Percentiles rank a stretch among this genome's conserved stretches.
These are phyloP conservation scores for Phialocephala subalpina DNA, from an alignment of 2,329 filamentous ascomycete genomes.

Conservation along the genomic window DNA sequence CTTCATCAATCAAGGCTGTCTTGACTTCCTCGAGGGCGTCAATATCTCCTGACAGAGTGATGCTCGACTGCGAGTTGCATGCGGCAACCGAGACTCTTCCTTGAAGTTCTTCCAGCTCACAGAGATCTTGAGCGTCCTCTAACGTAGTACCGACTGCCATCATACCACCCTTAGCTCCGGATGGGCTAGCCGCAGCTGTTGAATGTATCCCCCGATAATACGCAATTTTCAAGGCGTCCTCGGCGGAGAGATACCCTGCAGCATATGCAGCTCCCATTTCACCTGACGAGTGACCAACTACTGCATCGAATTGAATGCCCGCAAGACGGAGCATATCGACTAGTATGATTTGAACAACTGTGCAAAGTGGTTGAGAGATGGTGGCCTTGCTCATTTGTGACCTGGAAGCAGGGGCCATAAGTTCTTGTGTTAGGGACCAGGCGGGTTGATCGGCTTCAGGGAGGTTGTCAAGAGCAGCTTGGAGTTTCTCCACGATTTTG, in stretches of 20 bases:
- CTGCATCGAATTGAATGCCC: conserved; percentile 47
- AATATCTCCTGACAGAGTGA: conserved; percentile 39
- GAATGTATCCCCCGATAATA: conserved; percentile 46
- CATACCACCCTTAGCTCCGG: conserved; percentile 31
- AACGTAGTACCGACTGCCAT: conserved; percentile 32
- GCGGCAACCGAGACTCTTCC: conserved; percentile 41
- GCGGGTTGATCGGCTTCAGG: conserved; percentile 23
- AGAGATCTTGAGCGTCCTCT: conserved; percentile 33
- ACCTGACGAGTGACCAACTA: conserved; percentile 55
- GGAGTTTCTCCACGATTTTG: conserved; percentile 22
- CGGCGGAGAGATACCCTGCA: conserved; percentile 41
- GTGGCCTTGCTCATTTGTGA: conserved; percentile 36
- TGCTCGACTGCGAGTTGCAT: conserved; percentile 32
- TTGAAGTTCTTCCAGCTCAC: not conserved
- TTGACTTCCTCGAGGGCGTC: conserved; percentile 25
- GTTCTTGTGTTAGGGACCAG: conserved; percentile 32
- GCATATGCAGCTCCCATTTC: conserved; percentile 52
- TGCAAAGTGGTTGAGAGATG: conserved; percentile 51
- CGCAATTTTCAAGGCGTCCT: conserved; percentile 50
- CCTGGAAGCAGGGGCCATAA: conserved; percentile 30
- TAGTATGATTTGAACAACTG: conserved; percentile 55
- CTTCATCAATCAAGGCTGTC: conserved; percentile 26
- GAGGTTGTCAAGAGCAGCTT: conserved; percentile 41
- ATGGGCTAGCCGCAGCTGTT: conserved; percentile 7
- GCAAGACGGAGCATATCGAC: conserved; percentile 51